Percentiles rank a stretch among this genome's conserved stretches.
Evolutionary conservation across 1,284 basidiomycete species (phyloP).

Genomic region (Cryptococcus sp.): DNA sequence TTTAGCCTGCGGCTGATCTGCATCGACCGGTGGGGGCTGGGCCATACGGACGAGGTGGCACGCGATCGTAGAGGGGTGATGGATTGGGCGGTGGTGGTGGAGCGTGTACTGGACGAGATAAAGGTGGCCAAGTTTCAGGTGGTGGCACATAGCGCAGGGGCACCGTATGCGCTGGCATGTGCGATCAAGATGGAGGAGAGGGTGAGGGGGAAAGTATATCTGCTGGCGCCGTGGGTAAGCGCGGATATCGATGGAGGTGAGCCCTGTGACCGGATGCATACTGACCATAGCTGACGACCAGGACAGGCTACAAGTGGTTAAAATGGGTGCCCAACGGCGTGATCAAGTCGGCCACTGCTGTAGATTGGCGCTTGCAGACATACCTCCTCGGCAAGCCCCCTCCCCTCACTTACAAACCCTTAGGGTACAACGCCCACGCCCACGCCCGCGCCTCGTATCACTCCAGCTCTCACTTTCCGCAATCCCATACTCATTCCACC

Average conservation of each 20-base stretch:
- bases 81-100: constrained; percentile 86
- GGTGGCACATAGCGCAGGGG: constrained; percentile 95
- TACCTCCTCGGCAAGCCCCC: constrained; percentile 96
- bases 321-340: constrained; percentile 93
- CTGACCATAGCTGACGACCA: background rate
- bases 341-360: constrained; percentile 90
- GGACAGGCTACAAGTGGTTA: constrained; percentile 88
- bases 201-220: constrained; percentile 76
- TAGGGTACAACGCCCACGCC: constrained; percentile 40
- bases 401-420: constrained; percentile 48
- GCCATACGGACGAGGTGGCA: constrained; percentile 70
- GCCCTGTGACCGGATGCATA: constrained; percentile 31
- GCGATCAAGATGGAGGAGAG: constrained; percentile 70
- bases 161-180: constrained; percentile 87
- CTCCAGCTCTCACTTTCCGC: background rate
- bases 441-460: constrained; percentile 28
- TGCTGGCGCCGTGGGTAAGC: constrained; percentile 96
- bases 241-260: constrained; percentile 73
- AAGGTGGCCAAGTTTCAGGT: constrained; percentile 76
- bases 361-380: constrained; percentile 93
- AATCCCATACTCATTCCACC: background rate
- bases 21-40: constrained; percentile 94
- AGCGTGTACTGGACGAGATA: constrained; percentile 79
- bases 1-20: constrained; percentile 85
- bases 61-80: constrained; percentile 69